phyloP scores from a whole-genome alignment of 176 grass and related monocot species.

The Aegilops sharonensis region DNA sequence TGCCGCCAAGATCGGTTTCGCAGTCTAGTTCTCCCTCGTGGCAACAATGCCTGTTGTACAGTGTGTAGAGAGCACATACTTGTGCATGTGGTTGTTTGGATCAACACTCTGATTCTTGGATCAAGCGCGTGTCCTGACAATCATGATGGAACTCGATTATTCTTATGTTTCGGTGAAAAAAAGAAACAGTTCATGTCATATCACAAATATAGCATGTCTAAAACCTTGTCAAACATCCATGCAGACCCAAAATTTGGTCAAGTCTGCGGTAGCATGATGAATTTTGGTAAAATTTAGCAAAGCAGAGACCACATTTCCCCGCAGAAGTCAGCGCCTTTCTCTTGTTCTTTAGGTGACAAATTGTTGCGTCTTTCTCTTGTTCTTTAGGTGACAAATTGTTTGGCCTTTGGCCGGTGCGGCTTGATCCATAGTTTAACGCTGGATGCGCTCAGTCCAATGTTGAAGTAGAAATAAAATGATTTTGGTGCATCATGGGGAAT shows the following conservation, averaged over 20 bases:
- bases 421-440: constrained; percentile 1
- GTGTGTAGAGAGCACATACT: not conserved
- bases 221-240: not conserved
- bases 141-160: not conserved
- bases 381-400: not conserved
- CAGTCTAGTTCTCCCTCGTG: not conserved
- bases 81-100: not conserved
- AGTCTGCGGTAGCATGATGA: not conserved
- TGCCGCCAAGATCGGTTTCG: not conserved
- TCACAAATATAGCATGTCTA: not conserved
- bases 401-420: not conserved
- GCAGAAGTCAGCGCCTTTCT: not conserved
- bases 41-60: constrained; percentile 5
- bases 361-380: not conserved
- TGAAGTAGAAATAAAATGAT: not conserved
- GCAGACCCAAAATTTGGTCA: not conserved
- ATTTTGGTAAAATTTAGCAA: constrained; percentile 7
- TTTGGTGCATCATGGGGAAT: not conserved
- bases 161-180: not conserved
- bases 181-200: not conserved
- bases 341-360: not conserved
- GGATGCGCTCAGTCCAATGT: not conserved
- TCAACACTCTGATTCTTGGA: not conserved
- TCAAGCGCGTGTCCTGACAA: not conserved
- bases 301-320: not conserved